phyloP scores from a whole-genome alignment of 2,329 filamentous ascomycete species.

The Trichoderma sp. region DNA sequence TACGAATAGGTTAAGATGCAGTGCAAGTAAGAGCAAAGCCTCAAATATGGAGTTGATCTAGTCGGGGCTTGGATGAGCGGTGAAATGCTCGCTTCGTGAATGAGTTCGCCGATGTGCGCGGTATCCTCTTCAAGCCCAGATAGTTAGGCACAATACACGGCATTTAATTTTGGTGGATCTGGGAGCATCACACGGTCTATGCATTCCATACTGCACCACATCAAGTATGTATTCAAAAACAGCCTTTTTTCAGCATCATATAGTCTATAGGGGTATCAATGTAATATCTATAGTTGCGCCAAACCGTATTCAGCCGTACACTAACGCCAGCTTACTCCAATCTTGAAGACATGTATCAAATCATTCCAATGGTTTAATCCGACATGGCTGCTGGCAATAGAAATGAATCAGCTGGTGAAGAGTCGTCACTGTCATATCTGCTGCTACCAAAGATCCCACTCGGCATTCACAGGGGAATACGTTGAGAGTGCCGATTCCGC shows the following conservation, averaged over 20 bases:
- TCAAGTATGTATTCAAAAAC: neutral
- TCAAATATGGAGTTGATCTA: constrained; percentile 1
- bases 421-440: neutral
- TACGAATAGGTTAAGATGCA: too few relatives aligned
- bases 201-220: neutral
- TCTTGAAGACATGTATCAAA: neutral
- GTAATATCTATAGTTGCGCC: neutral
- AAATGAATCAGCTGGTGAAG: neutral
- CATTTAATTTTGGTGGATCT: neutral
- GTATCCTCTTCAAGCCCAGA: neutral
- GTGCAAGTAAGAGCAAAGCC: constrained; percentile 1
- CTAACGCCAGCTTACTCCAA: neutral
- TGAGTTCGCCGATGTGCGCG: neutral
- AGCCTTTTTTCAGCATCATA: neutral
- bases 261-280: neutral
- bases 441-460: neutral
- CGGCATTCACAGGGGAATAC: neutral
- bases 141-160: neutral
- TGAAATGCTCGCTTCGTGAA: neutral
- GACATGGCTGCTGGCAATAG: neutral
- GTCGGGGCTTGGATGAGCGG: neutral
- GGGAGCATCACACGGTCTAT: neutral
- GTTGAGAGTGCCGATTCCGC: neutral
- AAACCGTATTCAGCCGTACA: neutral
- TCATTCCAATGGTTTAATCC: neutral